Conservation (phyloP, 225 moss, liverwort and hornwort species). For the Bryum argenteum region DNA sequence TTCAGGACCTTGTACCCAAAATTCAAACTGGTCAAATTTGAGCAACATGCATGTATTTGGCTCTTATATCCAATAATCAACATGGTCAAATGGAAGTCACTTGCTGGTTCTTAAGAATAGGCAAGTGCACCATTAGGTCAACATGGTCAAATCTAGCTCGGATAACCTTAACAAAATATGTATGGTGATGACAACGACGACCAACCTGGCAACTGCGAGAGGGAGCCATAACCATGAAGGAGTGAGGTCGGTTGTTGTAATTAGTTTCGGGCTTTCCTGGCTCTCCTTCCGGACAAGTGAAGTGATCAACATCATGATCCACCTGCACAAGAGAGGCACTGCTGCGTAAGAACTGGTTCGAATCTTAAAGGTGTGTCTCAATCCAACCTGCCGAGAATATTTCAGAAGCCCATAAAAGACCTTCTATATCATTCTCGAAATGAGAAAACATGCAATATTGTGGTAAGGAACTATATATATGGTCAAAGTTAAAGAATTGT, state of each 20-base stretch:
- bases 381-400: too few species aligned
- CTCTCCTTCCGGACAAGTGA: constrained; percentile 73
- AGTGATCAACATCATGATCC: constrained; percentile 77
- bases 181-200: not conserved
- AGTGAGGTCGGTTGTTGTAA: constrained; percentile 81
- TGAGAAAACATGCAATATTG: not conserved
- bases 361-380: too few species aligned
- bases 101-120: too few species aligned
- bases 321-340: constrained; percentile 43
- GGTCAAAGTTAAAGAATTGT: not conserved
- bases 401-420: too few species aligned
- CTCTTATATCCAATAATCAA: too few species aligned
- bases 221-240: constrained; percentile 82
- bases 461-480: not conserved
- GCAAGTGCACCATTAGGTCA: not conserved
- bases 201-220: constrained; percentile 78
- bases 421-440: not conserved
- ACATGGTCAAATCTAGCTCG: not conserved
- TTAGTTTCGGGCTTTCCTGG: constrained; percentile 80
- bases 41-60: too few species aligned
- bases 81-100: too few species aligned
- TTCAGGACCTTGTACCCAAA: not conserved
- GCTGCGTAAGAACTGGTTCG: too few species aligned
- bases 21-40: too few species aligned
- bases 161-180: not conserved